Evolutionary conservation across 2,329 filamentous ascomycete genomes (phyloP), one percentile per base, ranked within the genome.

Genomic region (Pyrenophora graminea): DNA sequence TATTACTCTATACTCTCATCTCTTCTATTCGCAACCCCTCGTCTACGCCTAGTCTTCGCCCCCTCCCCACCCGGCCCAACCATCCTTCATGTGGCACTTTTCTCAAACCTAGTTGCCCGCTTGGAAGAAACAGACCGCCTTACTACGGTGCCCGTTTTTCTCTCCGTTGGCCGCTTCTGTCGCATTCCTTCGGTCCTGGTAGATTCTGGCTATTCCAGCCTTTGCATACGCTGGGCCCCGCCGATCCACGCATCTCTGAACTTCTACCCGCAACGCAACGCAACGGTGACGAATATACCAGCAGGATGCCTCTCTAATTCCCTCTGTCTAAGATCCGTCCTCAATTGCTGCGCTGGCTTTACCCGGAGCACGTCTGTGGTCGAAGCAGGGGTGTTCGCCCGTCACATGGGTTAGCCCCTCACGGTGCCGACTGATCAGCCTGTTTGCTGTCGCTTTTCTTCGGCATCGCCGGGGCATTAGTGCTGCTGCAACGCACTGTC

Each of bases 1-100:
- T 3, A 34, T 39, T 34, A 40, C 44, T 47, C 27, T 47, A 36
- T 47, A 47, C 30, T 40, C 44, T 46, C 2, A 13, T 46, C 8
- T 2, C 4, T 19, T 39, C 6, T 0, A 47, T 27, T 25, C 4
- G 7, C n/a, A 30, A 30, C 27, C 5, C 44, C 37, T 34, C 1
- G 9, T 9, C 19, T 46, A 1, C 44, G 44, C 44, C 37, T 19
- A 47, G 44, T 10, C 7, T 9, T 21, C 10, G 5, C 44, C 12
- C 19, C 3, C 1, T 40, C 2, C 8, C 12, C 4, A 27, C 13
- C 7, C 21, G 1, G 12, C 27, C 1, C 7, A 47, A 39, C 19
- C 19, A 40, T 47, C 15, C 44, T 47, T 27, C 5, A 40, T 33
- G 17, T 31, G 15, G 44, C 37, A 46, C 4, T 40, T 46, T 2